Evolutionary conservation across 225 moss, liverwort and hornwort genomes (phyloP).

Genomic region (Neckera pumila): DNA sequence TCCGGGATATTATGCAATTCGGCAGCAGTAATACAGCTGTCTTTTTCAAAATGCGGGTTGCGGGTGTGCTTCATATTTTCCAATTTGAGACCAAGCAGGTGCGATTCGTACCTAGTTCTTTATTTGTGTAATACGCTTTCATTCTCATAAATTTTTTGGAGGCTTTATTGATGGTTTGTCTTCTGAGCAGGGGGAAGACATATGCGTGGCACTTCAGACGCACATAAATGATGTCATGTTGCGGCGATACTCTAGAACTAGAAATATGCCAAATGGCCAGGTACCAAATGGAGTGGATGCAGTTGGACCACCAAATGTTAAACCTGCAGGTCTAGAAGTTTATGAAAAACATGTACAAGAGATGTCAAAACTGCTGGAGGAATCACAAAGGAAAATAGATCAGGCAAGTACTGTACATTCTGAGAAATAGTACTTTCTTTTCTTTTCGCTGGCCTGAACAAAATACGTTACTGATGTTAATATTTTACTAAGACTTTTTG

Average conservation of each 20-base stretch:
- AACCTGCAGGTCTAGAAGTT: conserved; percentile 81
- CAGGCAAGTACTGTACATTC: conserved; percentile 36
- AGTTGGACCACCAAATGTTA: conserved; percentile 23
- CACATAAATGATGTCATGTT: conserved; percentile 97
- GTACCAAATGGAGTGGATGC: conserved; percentile 48
- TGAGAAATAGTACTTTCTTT: neutral
- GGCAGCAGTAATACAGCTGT: conserved; percentile 97
- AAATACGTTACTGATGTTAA: neutral
- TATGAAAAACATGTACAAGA: conserved; percentile 98
- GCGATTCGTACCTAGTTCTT: neutral
- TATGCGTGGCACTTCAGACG: conserved; percentile 89
- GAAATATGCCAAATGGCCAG: conserved; percentile 55
- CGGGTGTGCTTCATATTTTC: conserved; percentile 92
- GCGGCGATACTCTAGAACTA: conserved; percentile 81
- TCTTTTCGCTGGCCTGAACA: neutral
- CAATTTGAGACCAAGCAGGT: conserved; percentile 97
- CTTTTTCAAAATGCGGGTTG: conserved; percentile 97
- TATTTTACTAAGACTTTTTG: neutral
- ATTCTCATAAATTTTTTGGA: neutral
- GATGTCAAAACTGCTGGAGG: conserved; percentile 80
- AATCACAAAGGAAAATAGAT: conserved; percentile 91
- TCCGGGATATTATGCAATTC: conserved; percentile 96
- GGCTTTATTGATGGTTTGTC: neutral
- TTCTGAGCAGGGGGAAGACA: conserved; percentile 76
- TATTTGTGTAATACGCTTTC: neutral